Percentiles rank a stretch among this genome's conserved stretches.
These are phyloP conservation scores for Podaxis sp. DNA, from an alignment of 768 basidiomycete genomes.

Conservation along the genomic window DNA sequence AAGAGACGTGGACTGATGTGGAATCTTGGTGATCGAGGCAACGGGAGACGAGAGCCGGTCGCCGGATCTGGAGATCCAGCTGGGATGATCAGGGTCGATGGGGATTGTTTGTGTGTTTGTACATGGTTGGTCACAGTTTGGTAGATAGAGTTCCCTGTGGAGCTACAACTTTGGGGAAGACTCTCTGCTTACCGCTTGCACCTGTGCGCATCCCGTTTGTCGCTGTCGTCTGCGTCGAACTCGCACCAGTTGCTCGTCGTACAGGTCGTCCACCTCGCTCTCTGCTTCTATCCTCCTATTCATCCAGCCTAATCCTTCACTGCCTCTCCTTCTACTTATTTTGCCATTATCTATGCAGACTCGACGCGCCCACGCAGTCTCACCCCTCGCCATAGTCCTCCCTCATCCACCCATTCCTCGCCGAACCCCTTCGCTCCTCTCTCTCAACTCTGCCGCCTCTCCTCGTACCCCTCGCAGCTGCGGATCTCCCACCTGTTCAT, in stretches of 20 bases:
- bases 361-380: slow-evolving; percentile 48
- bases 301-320: slow-evolving; percentile 22
- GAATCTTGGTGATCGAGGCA: neutral
- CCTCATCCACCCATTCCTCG: slow-evolving; percentile 56
- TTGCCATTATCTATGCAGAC: slow-evolving; percentile 44
- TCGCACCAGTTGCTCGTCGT: slow-evolving; percentile 13
- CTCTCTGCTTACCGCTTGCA: slow-evolving; percentile 1
- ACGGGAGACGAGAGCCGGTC: neutral
- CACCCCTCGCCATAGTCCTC: slow-evolving; percentile 60
- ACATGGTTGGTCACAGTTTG: neutral
- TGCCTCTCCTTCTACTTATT: slow-evolving; percentile 27
- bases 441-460: slow-evolving; percentile 39
- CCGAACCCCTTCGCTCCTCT: slow-evolving; percentile 49
- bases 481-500: slow-evolving; percentile 51
- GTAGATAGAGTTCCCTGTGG: neutral
- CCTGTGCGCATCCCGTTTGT: slow-evolving; percentile 8
- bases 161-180: slow-evolving; percentile 2
- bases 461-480: slow-evolving; percentile 62
- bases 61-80: neutral
- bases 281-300: slow-evolving; percentile 7
- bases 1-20: neutral
- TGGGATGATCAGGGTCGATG: neutral
- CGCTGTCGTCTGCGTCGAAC: slow-evolving; percentile 15
- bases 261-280: slow-evolving; percentile 14
- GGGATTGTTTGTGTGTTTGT: slow-evolving; percentile 7